Percentiles rank a stretch among this genome's conserved stretches.
phyloP scores from a whole-genome alignment of 352 stramenopile genomes.

The Pelagophyceae sp. region DNA sequence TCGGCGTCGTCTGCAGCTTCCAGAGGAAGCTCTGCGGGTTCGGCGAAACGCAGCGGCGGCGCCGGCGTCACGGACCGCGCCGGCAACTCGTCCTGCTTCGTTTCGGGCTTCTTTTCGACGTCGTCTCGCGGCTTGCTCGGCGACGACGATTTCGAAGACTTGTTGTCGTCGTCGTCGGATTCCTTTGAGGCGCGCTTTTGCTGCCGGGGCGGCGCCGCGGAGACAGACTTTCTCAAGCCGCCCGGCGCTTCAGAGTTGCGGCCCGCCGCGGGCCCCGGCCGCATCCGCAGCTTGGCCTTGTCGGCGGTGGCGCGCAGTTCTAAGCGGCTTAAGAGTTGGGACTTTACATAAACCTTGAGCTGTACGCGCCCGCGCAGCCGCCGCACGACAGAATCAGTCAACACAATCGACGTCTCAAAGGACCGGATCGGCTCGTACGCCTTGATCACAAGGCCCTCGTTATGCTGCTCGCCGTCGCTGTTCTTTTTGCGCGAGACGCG shows the following conservation, averaged over 20 bases:
- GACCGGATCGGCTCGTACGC: neutral
- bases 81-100: neutral
- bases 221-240: neutral
- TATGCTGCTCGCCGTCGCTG: neutral
- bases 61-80: no score
- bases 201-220: no score
- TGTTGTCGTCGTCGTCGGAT: neutral
- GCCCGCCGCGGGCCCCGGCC: no score
- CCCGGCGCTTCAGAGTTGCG: neutral
- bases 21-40: no score
- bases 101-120: neutral
- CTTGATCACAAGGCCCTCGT: neutral
- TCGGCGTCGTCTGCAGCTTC: neutral
- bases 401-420: neutral
- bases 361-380: neutral
- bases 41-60: no score
- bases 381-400: neutral
- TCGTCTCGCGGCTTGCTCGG: neutral
- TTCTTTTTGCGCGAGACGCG: neutral
- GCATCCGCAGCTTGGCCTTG: neutral
- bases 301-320: neutral
- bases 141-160: neutral
- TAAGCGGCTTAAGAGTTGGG: neutral
- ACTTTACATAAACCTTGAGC: neutral
- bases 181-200: neutral